phyloP scores from a whole-genome alignment of 1,284 basidiomycete species.

The Gastroboletus turbinatus region DNA sequence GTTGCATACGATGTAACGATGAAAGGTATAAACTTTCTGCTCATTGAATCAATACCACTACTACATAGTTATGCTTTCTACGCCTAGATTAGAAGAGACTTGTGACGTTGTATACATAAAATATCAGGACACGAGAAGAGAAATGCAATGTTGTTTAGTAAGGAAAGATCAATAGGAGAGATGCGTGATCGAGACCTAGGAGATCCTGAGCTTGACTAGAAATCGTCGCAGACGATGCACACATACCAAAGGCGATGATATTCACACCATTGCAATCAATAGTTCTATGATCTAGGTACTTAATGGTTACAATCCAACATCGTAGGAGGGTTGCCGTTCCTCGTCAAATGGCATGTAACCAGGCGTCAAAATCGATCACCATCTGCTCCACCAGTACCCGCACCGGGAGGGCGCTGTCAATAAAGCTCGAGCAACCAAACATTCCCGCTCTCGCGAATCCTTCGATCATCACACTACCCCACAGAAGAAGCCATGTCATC shows the following conservation, averaged over 20 bases:
- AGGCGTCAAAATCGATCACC: conserved; percentile 18
- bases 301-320: background rate
- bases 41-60: background rate
- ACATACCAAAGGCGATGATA: background rate
- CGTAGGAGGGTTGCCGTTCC: background rate
- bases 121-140: background rate
- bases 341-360: conserved; percentile 12
- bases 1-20: background rate
- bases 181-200: too few species aligned
- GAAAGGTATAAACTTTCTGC: background rate
- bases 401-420: conserved; percentile 19
- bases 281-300: too few species aligned
- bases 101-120: background rate
- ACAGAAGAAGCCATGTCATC: conserved; percentile 45
- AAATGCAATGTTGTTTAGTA: background rate
- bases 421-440: conserved; percentile 21
- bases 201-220: too few species aligned
- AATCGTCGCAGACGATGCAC: too few species aligned
- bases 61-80: background rate
- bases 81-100: background rate
- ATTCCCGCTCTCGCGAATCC: conserved; percentile 50
- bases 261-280: background rate
- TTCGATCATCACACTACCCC: conserved; percentile 48
- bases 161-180: too few species aligned
- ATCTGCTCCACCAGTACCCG: conserved; percentile 12